Evolutionary conservation across 1,139 yeast genomes (phyloP), one percentile per base, ranked within the genome.

Genomic region (Sugiyamaella xylanicola): DNA sequence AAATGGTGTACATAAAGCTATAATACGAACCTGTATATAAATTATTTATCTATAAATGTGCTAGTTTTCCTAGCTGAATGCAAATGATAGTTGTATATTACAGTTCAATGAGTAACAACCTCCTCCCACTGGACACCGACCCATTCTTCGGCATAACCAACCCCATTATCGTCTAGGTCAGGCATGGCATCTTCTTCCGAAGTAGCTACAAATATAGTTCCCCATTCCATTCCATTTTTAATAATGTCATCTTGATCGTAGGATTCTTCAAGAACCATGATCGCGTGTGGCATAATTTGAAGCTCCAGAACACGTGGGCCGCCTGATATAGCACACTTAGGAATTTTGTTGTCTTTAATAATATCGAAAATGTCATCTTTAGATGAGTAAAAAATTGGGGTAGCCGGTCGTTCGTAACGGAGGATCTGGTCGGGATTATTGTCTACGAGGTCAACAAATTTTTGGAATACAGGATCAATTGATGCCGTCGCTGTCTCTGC

Each of bases 101-200:
- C n/a, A n/a, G n/a, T 22, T 27, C 36, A 50, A 16, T 42, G 53
- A 50, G 48, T 50, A 2, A 49, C 42, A 22, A 50, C 59, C 27
- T 66, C 68, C 70, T 93, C 99, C 98, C 98, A 93, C 72, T 93
- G 99, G 11, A 92, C 96, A 27, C 93, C 97, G 61, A 88, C 87
- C 86, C 87, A 88, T 71, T 93, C 99, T 68, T 88, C 91, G 1
- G 86, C 81, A 65, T 93, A 93, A 0, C 89, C 97, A 19, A 90
- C 93, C 45, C 84, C 81, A 57, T 65, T 76, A 1, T 74, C 79
- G 62, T 86, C 87, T 22, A 79, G 68, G 48, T 77, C 70, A 57
- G 95, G 90, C 13, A 82, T 74, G 59, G 74, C 80, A 69, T 93
- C 97, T 59, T 85, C 87, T 3, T 74, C 73, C 64, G 91, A 95